phyloP scores from a whole-genome alignment of 2,329 filamentous ascomycete species.

The Penicillium corylophilum region DNA sequence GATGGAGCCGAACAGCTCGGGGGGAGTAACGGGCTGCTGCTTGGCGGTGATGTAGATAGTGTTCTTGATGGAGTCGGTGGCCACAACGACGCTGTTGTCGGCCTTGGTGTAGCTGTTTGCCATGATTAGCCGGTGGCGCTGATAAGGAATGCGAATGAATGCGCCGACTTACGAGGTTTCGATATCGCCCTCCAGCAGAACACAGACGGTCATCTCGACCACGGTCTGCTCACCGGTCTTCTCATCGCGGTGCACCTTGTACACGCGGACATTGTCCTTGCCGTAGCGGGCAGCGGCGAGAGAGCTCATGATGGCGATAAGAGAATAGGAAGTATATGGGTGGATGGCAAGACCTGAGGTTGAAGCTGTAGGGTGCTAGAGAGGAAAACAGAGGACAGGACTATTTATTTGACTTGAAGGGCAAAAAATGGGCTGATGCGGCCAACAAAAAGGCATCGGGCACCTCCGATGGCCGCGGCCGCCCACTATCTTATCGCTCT shows the following conservation, averaged over 20 bases:
- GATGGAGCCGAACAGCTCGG: conserved; percentile 84
- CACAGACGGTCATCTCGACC: conserved; percentile 92
- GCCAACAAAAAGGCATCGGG: conserved; percentile 26
- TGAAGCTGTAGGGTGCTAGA: background rate
- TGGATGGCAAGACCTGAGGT: background rate
- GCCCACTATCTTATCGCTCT: conserved; percentile 32
- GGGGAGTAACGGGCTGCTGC: conserved; percentile 85
- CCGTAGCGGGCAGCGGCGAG: conserved; percentile 50
- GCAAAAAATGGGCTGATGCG: conserved; percentile 18
- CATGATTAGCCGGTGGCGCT: background rate
- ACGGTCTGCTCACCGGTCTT: conserved; percentile 77
- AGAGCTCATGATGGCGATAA: conserved; percentile 29
- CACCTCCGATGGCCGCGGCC: conserved; percentile 40
- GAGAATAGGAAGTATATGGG: conserved; percentile 3
- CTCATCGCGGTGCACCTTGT: conserved; percentile 84
- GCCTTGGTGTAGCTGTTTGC: conserved; percentile 75
- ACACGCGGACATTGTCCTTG: conserved; percentile 96
- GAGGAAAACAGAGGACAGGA: background rate
- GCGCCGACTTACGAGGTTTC: conserved; percentile 65
- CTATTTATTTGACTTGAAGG: conserved; percentile 16
- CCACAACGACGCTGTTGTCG: conserved; percentile 93
- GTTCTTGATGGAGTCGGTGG: conserved; percentile 98
- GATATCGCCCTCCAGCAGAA: conserved; percentile 89
- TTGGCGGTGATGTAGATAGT: conserved; percentile 94
- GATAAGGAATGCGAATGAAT: background rate